Conservation (phyloP, 2,329 filamentous ascomycete genomes). For the Aspergillus ochraceus region DNA sequence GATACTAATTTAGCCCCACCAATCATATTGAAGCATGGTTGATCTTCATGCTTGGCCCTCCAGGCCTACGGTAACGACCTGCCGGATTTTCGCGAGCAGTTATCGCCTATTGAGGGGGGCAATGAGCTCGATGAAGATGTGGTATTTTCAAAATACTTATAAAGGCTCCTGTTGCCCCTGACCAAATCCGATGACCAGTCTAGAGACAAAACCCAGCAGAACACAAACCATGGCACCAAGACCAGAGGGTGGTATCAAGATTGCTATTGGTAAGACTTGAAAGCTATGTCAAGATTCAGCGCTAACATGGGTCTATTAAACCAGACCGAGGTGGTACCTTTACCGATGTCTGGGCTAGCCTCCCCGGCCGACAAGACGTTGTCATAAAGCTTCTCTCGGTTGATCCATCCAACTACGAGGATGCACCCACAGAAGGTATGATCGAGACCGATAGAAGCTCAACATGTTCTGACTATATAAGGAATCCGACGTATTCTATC, state of each 20-base stretch:
- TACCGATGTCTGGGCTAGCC: conserved; percentile 37
- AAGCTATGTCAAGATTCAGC: background rate
- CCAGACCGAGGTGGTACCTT: conserved; percentile 39
- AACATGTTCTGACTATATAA: conserved; percentile 43
- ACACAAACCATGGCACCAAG: background rate
- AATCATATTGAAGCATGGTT: background rate
- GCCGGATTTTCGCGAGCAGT: background rate
- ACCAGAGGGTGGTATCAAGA: conserved; percentile 6
- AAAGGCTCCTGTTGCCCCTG: background rate
- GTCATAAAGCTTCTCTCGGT: conserved; percentile 39
- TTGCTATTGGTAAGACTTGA: conserved; percentile 6
- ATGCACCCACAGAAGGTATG: conserved; percentile 69
- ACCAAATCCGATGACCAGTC: no score
- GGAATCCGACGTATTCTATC: conserved; percentile 34
- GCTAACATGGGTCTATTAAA: background rate
- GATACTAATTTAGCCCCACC: background rate
- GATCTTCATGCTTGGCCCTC: background rate
- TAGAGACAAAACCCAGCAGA: background rate
- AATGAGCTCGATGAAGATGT: background rate
- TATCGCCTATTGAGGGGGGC: background rate
- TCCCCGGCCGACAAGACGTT: conserved; percentile 33
- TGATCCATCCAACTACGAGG: conserved; percentile 37
- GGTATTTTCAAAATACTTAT: background rate
- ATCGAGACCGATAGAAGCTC: background rate
- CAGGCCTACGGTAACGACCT: conserved; percentile 7